Evolutionary conservation across 768 basidiomycete genomes (phyloP).

Genomic region (Gymnopilus junonius): DNA sequence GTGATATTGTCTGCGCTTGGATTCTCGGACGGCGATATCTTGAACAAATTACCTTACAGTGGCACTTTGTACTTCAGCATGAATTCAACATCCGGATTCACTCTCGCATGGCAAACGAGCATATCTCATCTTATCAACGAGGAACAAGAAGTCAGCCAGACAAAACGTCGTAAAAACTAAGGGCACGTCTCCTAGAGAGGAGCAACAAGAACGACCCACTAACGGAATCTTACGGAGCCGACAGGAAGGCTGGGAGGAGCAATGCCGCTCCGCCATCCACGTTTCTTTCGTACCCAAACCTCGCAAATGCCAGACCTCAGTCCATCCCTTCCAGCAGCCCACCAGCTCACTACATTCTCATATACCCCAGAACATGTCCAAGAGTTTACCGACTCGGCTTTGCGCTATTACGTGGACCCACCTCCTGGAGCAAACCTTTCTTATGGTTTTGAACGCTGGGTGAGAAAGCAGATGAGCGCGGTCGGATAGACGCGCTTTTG

Average conservation of each 20-base stretch:
- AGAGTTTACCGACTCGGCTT: conserved; percentile 67
- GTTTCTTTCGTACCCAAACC: conserved; percentile 20
- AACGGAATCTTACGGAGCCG: neutral
- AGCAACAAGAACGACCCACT: neutral
- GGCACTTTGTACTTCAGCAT: too few species aligned
- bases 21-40: too few species aligned
- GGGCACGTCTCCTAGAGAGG: neutral
- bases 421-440: conserved; percentile 67
- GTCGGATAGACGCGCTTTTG: conserved; percentile 72
- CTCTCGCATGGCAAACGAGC: conserved; percentile 3
- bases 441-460: conserved; percentile 78
- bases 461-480: conserved; percentile 65
- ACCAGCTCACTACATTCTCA: conserved; percentile 72
- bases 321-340: conserved; percentile 66
- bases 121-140: conserved; percentile 4
- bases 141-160: neutral
- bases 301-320: conserved; percentile 15
- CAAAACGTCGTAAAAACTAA: neutral
- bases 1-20: too few species aligned
- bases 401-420: conserved; percentile 74
- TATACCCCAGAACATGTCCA: conserved; percentile 61
- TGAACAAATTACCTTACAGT: neutral
- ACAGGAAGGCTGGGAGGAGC: neutral
- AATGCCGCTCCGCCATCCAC: neutral
- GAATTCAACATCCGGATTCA: neutral